These are phyloP conservation scores for Botryotinia calthae DNA, from an alignment of 2,329 filamentous ascomycete species.

Conservation along the genomic window DNA sequence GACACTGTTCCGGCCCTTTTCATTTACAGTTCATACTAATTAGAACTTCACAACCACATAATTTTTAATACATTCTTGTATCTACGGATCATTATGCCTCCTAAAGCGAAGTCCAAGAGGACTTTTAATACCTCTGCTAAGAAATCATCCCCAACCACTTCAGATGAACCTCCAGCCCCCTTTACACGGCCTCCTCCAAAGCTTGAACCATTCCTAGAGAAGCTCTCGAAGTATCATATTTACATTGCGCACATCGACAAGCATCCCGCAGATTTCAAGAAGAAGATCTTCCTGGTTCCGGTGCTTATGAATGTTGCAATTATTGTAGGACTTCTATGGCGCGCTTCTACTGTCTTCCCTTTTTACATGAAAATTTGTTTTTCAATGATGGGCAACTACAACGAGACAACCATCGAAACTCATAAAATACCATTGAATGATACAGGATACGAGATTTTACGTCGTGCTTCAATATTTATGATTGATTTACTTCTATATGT, in stretches of 20 bases:
- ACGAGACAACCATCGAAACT: slow-evolving; percentile 63
- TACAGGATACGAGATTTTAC: slow-evolving; percentile 49
- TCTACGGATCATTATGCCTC: slow-evolving; percentile 33
- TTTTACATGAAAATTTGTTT: slow-evolving; percentile 57
- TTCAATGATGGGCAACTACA: slow-evolving; percentile 41
- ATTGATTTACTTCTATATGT: slow-evolving; percentile 69
- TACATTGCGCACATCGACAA: slow-evolving; percentile 84
- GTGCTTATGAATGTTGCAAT: slow-evolving; percentile 72
- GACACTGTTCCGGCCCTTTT: neutral
- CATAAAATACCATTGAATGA: slow-evolving; percentile 54
- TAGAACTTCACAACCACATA: neutral
- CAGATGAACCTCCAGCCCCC: slow-evolving; percentile 52
- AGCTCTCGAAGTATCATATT: slow-evolving; percentile 65
- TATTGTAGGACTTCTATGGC: slow-evolving; percentile 60
- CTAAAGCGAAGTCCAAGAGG: slow-evolving; percentile 36
- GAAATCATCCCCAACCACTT: slow-evolving; percentile 22
- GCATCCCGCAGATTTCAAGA: slow-evolving; percentile 68
- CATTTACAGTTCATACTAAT: neutral
- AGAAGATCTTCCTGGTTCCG: slow-evolving; percentile 78
- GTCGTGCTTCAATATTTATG: slow-evolving; percentile 63
- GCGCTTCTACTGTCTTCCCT: slow-evolving; percentile 65
- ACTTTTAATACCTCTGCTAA: slow-evolving; percentile 29
- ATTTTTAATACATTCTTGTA: slow-evolving; percentile 2
- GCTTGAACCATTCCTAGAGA: slow-evolving; percentile 63
- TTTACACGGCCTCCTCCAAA: slow-evolving; percentile 65